Evolutionary conservation across 495 filamentous ascomycete species (phyloP).

Genomic region (Aspergillus carlsbadensis): DNA sequence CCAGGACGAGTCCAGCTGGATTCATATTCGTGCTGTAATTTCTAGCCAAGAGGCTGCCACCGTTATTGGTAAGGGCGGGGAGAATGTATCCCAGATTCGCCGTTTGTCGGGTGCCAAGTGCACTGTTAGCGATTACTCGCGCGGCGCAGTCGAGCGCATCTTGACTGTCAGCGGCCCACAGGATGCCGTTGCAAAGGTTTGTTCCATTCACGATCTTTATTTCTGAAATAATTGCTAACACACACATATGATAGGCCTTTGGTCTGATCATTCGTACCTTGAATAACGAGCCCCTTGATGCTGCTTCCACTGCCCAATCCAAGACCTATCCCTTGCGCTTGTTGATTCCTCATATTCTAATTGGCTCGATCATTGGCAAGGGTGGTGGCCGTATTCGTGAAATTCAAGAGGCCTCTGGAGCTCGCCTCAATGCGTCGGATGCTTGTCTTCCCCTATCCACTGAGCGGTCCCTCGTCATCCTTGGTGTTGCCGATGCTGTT

Average conservation of each 20-base stretch:
- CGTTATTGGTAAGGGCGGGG: slow-evolving; percentile 96
- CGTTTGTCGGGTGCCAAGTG: slow-evolving; percentile 92
- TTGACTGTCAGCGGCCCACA: slow-evolving; percentile 93
- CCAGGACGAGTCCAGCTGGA: slow-evolving; percentile 92
- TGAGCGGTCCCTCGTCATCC: slow-evolving; percentile 93
- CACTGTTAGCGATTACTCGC: slow-evolving; percentile 96
- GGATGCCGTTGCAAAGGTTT: slow-evolving; percentile 95
- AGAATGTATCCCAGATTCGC: slow-evolving; percentile 95
- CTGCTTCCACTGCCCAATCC: slow-evolving; percentile 83
- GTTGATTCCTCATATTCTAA: slow-evolving; percentile 93
- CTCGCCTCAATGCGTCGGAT: slow-evolving; percentile 94
- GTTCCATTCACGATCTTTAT: slow-evolving; percentile 16
- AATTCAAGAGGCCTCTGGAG: slow-evolving; percentile 96
- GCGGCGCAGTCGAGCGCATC: slow-evolving; percentile 94
- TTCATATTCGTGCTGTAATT: slow-evolving; percentile 94
- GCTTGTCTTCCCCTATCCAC: slow-evolving; percentile 89
- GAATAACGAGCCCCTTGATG: slow-evolving; percentile 89
- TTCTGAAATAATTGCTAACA: slow-evolving; percentile 1
- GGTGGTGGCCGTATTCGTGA: slow-evolving; percentile 92
- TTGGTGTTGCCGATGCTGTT: slow-evolving; percentile 88
- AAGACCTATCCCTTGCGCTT: slow-evolving; percentile 97
- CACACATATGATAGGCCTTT: slow-evolving; percentile 66
- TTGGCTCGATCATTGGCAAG: slow-evolving; percentile 98
- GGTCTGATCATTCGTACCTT: slow-evolving; percentile 96
- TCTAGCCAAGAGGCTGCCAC: slow-evolving; percentile 96